Evolutionary conservation across 75 land plant species (phyloP).

Genomic region (Larix kaempferi): DNA sequence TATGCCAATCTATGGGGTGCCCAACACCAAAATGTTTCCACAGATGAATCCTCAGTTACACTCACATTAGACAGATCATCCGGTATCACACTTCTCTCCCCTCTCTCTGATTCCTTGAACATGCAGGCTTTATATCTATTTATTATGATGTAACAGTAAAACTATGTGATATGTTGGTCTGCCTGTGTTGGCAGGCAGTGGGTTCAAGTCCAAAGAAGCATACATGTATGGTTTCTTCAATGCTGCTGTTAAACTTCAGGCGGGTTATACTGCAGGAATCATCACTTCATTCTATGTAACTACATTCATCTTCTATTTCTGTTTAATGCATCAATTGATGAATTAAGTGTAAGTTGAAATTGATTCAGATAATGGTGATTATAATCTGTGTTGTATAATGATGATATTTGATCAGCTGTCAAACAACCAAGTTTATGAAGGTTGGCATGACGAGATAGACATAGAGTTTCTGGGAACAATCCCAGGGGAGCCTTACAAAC

Average conservation of each 20-base stretch:
- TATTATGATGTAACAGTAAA: too few relatives aligned
- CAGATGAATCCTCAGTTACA: conserved; percentile 32
- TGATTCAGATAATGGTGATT: too few relatives aligned
- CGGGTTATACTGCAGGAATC: conserved; percentile 23
- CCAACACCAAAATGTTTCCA: conserved; percentile 42
- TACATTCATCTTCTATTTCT: background rate
- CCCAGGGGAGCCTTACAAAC: background rate
- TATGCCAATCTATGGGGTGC: conserved; percentile 50
- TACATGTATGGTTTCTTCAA: conserved; percentile 27
- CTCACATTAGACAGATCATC: conserved; percentile 62
- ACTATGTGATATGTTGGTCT: too few relatives aligned
- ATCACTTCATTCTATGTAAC: conserved; percentile 47
- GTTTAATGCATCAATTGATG: background rate
- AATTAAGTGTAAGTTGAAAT: too few relatives aligned
- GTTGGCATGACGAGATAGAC: conserved; percentile 2
- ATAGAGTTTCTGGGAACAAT: background rate
- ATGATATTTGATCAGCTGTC: background rate
- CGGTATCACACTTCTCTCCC: conserved; percentile 18
- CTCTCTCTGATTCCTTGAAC: too few relatives aligned
- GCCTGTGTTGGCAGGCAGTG: conserved; percentile 46
- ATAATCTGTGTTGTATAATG: too few relatives aligned
- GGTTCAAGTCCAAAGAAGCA: conserved; percentile 39
- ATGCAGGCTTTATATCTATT: too few relatives aligned
- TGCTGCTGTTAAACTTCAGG: conserved; percentile 17
- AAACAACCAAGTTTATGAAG: background rate